Percentiles rank a stretch among this genome's conserved stretches.
Conservation (phyloP, 345 rosid genomes). For the Dimocarpus longan region DNA sequence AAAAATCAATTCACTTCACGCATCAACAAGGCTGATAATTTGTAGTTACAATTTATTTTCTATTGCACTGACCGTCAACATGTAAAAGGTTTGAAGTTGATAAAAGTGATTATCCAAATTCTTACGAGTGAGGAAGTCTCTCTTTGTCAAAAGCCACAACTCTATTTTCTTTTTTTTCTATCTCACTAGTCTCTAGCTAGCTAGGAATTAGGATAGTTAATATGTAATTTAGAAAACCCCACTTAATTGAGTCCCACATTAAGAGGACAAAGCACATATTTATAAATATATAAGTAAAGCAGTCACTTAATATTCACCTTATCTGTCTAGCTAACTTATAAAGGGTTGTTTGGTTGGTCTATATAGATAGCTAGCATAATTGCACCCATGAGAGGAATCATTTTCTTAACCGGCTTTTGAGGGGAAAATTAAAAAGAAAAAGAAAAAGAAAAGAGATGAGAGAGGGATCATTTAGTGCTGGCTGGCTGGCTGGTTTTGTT, state of each 20-base stretch:
- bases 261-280: not conserved
- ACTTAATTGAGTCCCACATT: not conserved
- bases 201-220: no score
- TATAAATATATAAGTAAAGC: not conserved
- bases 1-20: no score
- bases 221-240: no score
- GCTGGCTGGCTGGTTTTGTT: no score
- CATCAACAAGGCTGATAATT: no score
- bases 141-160: not conserved
- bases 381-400: constrained; percentile 28
- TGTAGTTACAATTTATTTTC: no score
- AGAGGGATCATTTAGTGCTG: not conserved
- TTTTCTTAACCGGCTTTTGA: constrained; percentile 16
- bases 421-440: not conserved
- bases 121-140: not conserved
- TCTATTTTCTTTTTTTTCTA: not conserved
- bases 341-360: constrained; percentile 1
- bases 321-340: not conserved
- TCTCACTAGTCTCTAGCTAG: no score
- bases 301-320: not conserved
- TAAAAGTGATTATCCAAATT: no score
- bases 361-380: not conserved
- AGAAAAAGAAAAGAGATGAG: not conserved
- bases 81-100: no score
- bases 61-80: no score